Evolutionary conservation across 139 green algal species (phyloP), one percentile per base, ranked within the genome.

Genomic region (Dunaliella primolecta): DNA sequence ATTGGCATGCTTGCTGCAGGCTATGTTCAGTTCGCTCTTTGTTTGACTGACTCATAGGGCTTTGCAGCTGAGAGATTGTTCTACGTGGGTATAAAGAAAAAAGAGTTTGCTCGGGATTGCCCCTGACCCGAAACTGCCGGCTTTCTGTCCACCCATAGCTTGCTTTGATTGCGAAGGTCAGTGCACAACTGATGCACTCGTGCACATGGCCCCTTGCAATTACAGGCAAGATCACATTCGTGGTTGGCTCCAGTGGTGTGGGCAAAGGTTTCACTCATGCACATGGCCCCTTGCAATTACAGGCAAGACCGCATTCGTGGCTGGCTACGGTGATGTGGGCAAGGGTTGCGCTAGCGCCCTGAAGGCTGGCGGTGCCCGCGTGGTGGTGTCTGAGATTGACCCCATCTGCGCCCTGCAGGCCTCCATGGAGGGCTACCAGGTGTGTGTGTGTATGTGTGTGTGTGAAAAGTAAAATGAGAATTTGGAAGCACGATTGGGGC

Each of bases 341-440:
- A 99, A 99, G 96, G 97, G 97, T 81, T 99, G 92, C 86, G 97
- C 97, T 55, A 86, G 85, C n/a, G 92, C 97, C 83, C 95, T 99
- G 92, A 99, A 99, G 94, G 95, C 96, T n/a, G 96, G 93, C 38
- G 97, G 97, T 71, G 96, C 95, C 2, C 92, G 94, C 64, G 94
- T 96, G 56, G 93, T 98, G n/a, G 92, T 99, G 32, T 90, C 93
- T 24, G 97, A 99, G 95, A 98, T 99, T 82, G 97, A 99, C 92
- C 97, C 97, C 91, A 99, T 99, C 93, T 99, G 97, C 89, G 97
- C 97, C 21, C 94, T 99, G 81, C 96, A 99, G 91, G 97, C 95
- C 11, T 90, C 85, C 89, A 99, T 99, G 97, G 97, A 99, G 91
- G 97, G 95, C 80, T 97, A 94, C 92, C 84, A 91, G 83, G 91